phyloP scores from a whole-genome alignment of 2,329 filamentous ascomycete species.

The Ophioceras dolichostomum region DNA sequence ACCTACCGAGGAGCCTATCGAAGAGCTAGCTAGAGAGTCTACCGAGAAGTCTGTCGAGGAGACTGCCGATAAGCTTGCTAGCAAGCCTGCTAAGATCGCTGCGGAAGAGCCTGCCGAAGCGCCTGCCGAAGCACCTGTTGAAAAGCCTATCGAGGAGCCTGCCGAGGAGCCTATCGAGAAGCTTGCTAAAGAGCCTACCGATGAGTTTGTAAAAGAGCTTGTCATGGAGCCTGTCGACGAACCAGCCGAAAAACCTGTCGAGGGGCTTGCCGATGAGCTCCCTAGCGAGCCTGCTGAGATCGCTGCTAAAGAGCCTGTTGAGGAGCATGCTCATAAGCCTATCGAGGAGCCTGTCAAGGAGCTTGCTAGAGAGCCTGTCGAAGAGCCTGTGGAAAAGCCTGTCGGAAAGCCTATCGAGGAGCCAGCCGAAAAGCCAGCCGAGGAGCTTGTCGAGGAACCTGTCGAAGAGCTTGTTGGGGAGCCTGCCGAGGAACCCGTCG shows the following conservation, averaged over 20 bases:
- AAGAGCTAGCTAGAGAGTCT: not conserved
- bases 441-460: not conserved
- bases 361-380: too few relatives aligned
- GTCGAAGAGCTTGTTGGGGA: not conserved
- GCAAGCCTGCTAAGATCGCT: not conserved
- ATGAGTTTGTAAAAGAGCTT: conserved; percentile 1
- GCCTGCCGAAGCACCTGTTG: not conserved
- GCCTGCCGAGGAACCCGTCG: not conserved
- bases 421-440: not conserved
- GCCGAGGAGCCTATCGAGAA: conserved; percentile 32
- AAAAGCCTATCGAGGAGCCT: conserved; percentile 1
- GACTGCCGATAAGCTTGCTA: not conserved
- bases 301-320: too few relatives aligned
- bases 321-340: too few relatives aligned
- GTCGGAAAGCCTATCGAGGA: not conserved
- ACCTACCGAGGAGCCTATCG: not conserved
- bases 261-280: too few relatives aligned
- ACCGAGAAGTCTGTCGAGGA: not conserved
- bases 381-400: conserved; percentile 1
- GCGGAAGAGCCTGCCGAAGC: not conserved
- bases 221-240: conserved; percentile 5
- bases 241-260: conserved; percentile 3
- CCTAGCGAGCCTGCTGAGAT: too few relatives aligned
- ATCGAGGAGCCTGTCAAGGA: too few relatives aligned
- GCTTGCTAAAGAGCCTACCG: conserved; percentile 28